Conservation (phyloP, 805 yeast species). For the Wickerhamiella cacticola region DNA sequence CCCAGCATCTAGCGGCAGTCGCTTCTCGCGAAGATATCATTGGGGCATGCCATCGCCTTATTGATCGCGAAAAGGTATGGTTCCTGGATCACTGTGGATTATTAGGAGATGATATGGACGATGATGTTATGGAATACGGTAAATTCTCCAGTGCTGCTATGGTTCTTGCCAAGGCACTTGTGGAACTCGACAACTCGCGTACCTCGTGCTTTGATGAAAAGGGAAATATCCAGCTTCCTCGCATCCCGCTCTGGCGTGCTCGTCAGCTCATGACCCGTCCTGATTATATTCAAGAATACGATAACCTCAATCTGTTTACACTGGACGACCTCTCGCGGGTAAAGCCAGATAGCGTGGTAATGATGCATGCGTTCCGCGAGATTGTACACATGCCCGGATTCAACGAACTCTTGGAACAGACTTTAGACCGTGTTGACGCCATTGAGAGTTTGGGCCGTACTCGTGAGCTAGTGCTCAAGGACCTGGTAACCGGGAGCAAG, state of each 20-base stretch:
- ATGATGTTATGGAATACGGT: slow-evolving; percentile 77
- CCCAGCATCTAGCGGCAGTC: slow-evolving; percentile 67
- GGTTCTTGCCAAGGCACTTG: slow-evolving; percentile 58
- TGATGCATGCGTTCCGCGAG: slow-evolving; percentile 83
- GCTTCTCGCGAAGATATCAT: slow-evolving; percentile 28
- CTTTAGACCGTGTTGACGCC: slow-evolving; percentile 55
- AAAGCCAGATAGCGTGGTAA: slow-evolving; percentile 70
- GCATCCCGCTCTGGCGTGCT: slow-evolving; percentile 71
- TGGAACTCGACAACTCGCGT: slow-evolving; percentile 45
- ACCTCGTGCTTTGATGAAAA: slow-evolving; percentile 12
- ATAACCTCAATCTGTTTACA: slow-evolving; percentile 65
- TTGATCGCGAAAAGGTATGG: slow-evolving; percentile 78
- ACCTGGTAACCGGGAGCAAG: slow-evolving; percentile 34
- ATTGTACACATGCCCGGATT: slow-evolving; percentile 62
- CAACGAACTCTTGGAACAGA: slow-evolving; percentile 50
- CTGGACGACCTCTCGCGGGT: slow-evolving; percentile 60
- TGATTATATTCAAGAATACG: slow-evolving; percentile 65
- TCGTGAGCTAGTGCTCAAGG: slow-evolving; percentile 61
- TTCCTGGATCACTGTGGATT: slow-evolving; percentile 71
- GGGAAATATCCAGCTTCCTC: slow-evolving; percentile 48
- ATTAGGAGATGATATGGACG: slow-evolving; percentile 70
- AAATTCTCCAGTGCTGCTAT: slow-evolving; percentile 64
- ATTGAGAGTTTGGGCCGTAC: slow-evolving; percentile 72
- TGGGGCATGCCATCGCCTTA: slow-evolving; percentile 52
- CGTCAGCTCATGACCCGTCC: slow-evolving; percentile 76